Evolutionary conservation across 2,329 filamentous ascomycete species (phyloP), one percentile per base, ranked within the genome.

Genomic region (Paraphaeosphaeria sporulosa): DNA sequence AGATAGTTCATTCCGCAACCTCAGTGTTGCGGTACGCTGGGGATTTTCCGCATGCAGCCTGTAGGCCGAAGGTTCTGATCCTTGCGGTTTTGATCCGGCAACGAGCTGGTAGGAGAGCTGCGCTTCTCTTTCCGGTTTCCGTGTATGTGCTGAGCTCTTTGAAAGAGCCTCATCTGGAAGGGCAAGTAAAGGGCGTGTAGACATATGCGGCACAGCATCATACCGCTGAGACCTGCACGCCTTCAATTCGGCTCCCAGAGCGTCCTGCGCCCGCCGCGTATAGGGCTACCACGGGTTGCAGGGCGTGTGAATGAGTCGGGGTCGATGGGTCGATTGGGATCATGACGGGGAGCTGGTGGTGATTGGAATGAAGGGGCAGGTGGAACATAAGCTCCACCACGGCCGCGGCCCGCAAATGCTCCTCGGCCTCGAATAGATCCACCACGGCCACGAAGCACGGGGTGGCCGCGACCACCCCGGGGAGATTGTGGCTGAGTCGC

Each of bases 171-270:
- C 48, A 15, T 27, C 34, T 15, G 27, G 36, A 32, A 15, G 51
- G 44, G 40, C 23, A 46, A 40, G 34, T 15, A 46, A 25, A 12
- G 42, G 32, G 15, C 6, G 9, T 19, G 9, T 25, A 4, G 38
- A 23, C 25, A 36, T 55, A 27, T 46, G 21, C 42, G 7, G 12
- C 10, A 47, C 17, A 17, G 25, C 52, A 47, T 46, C 40, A 23
- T 46, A 46, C 27, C 19, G 21, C 42, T 10, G 19, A 6, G n/a
- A 30, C 19, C n/a, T 19, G 13, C n/a, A 9, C 30, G 27, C 43
- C 9, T 27, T 62, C 57, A 80, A 63, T 75, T 77, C 44, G 78
- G 78, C 59, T 80, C 78, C 78, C 78, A 80, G 19, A 80, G 67
- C 58, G 75, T 76, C 32, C 77, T 68, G 25, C 72, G 65, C 40